Base-by-base conservation (phyloP, 2,329 filamentous ascomycete genomes). In the Chaetomium sp. region DNA sequence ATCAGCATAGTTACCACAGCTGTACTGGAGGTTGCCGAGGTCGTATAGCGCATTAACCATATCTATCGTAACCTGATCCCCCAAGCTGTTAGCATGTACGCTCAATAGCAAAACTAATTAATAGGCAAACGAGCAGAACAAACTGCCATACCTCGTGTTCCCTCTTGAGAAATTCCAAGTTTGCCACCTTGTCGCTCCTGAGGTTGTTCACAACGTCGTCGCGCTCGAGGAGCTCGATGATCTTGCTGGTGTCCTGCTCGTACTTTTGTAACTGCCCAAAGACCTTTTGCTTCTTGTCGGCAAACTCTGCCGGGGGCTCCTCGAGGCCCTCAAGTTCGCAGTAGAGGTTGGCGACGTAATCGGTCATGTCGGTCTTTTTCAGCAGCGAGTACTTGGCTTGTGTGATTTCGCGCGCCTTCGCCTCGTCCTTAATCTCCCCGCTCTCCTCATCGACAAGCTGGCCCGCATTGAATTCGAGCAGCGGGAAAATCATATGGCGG, bases 301-400 rank as follows among this genome's bases (percentile, higher is more conserved):
- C 82, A 73, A 91, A 97, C 74, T 96, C 91, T 61, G 87, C 81
- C 50, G 94, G 91, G 53, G 88, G 77, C 60, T 89, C 81, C 58
- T 87, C 80, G 62, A 90, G 82, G 66, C 86, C 81, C 77, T 97
- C 85, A 64, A 99, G 84, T 69, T 96, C 88, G 71, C 88, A 88
- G 79, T 95, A 90, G 64, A 99, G 78, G 68, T 87, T 88, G 69
- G 91, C 91, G 53, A 97, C 89, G 72, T 95, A 99, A 75, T 99
- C 94, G 68, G 88, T 94, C 94, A 99, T 99, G 80, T 97, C 96
- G 68, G 94, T 97, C 72, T 91, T 86, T 78, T 95, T 92, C 65
- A 99, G 84, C 57, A 99, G 85, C 75, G 92, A 87, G 73, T 92
- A 96, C 75, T 96, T 96, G 66, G 91, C 85, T 70, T 88, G 84